These are phyloP conservation scores for Monosporozyma unispora DNA, from an alignment of 805 yeast species.

Conservation along the genomic window DNA sequence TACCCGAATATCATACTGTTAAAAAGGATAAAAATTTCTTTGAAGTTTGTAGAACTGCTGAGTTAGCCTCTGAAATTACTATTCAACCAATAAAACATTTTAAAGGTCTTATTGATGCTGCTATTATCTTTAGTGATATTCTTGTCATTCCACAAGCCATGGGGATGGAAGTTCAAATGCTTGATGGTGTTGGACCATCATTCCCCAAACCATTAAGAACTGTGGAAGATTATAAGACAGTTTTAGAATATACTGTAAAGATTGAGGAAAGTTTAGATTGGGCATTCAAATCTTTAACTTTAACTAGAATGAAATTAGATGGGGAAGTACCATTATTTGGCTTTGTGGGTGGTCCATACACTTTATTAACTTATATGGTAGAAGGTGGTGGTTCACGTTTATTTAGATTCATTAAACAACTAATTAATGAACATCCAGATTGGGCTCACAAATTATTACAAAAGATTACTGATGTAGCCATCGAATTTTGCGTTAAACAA, in stretches of 20 bases:
- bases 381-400: slow-evolving; percentile 95
- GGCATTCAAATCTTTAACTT: slow-evolving; percentile 90
- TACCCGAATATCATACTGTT: slow-evolving; percentile 83
- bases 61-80: slow-evolving; percentile 86
- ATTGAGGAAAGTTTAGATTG: slow-evolving; percentile 73
- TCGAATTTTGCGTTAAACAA: slow-evolving; percentile 89
- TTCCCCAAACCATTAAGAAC: slow-evolving; percentile 80
- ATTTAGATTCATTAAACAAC: slow-evolving; percentile 83
- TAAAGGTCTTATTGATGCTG: slow-evolving; percentile 88
- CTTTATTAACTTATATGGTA: slow-evolving; percentile 89
- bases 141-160: slow-evolving; percentile 95
- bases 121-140: slow-evolving; percentile 92
- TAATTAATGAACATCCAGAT: slow-evolving; percentile 77
- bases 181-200: slow-evolving; percentile 90
- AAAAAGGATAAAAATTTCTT: slow-evolving; percentile 84
- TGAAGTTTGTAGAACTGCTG: slow-evolving; percentile 91
- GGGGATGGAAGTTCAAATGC: slow-evolving; percentile 92
- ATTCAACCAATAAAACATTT: slow-evolving; percentile 91
- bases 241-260: slow-evolving; percentile 54
- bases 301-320: slow-evolving; percentile 74
- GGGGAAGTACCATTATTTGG: slow-evolving; percentile 95
- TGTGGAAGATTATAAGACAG: slow-evolving; percentile 54
- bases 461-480: slow-evolving; percentile 75
- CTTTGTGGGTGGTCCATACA: slow-evolving; percentile 98
- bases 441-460: slow-evolving; percentile 63